Evolutionary conservation across 2,329 filamentous ascomycete genomes (phyloP), one percentile per base, ranked within the genome.

Genomic region (Bertia moriformis): DNA sequence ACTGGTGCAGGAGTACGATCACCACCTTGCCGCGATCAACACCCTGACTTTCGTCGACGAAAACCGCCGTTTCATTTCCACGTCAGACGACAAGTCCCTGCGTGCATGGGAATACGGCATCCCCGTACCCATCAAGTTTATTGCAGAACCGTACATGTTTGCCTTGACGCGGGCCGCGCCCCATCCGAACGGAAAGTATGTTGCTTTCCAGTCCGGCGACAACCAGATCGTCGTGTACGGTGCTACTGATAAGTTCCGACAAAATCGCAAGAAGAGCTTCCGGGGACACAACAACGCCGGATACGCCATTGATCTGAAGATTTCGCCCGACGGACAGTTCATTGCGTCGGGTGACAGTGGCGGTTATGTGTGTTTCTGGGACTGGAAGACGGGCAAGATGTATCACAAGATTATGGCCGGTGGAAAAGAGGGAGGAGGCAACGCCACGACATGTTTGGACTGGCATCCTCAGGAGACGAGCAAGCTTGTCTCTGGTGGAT

Each of bases 341-440:
- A 67, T 98, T 40, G 81, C 78, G 15, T 83, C 75, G 14, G 91
- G 91, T 44, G 91, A 98, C 58, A 84, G 77, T 39, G 86, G 75
- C 14, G 91, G 93, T 24, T 95, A 75, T 51, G 77, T 94, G 37
- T 93, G 84, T 60, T 95, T 96, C 63, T 98, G 88, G 86, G 91
- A 96, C 60, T 98, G 88, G 85, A 98, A 98, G 73, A 95, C 87
- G 29, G 93, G 89, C 59, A 96, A 95, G 64, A 89, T 98, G 87
- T 94, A 86, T 61, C 86, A 94, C 62, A 96, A 96, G 69, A 76
- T 98, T 46, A 75, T 83, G 60, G 88, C 86, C 18, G 78, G 84
- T 42, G 87, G 24, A n/a, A 29, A 29, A 29, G 24, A 29, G 24
- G 24, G 24, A 10, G 24, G 24, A n/a, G 22, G 86, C 40, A 74